phyloP scores from a whole-genome alignment of 768 basidiomycete species.

The Lactarius hatsudake region DNA sequence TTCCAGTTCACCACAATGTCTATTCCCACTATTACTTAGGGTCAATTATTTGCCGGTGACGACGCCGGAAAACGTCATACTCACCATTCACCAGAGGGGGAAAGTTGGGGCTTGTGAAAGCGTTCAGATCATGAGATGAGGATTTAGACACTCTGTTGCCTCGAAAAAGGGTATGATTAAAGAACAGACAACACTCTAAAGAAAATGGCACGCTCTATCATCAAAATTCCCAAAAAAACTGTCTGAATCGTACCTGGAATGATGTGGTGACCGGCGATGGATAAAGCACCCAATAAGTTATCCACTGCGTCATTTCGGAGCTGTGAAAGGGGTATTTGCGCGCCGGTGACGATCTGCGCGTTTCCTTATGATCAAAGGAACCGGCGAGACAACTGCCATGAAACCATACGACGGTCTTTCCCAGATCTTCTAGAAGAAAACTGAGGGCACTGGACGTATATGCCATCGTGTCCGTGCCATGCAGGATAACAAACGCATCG shows the following conservation, averaged over 20 bases:
- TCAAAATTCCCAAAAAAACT: conserved; percentile 3
- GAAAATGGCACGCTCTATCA: background rate
- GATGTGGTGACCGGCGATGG: conserved; percentile 86
- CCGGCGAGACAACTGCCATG: background rate
- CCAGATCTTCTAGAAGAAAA: conserved; percentile 89
- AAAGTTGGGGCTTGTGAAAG: conserved; percentile 85
- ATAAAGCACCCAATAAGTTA: conserved; percentile 85
- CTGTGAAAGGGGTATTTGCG: conserved; percentile 90
- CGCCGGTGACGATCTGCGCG: conserved; percentile 79
- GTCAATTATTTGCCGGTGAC: background rate
- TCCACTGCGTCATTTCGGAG: conserved; percentile 93
- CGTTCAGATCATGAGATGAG: conserved; percentile 79
- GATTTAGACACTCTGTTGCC: conserved; percentile 82
- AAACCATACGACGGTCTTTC: conserved; percentile 75
- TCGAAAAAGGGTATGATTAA: conserved; percentile 84
- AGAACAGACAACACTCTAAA: conserved; percentile 83
- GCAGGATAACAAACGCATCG: conserved; percentile 88
- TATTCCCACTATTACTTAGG: conserved; percentile 63
- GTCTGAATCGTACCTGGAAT: conserved; percentile 65
- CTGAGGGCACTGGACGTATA: conserved; percentile 87
- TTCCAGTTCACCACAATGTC: conserved; percentile 90
- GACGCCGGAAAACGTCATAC: conserved; percentile 17
- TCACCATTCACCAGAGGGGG: conserved; percentile 75
- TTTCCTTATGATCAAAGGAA: background rate
- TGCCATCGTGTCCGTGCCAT: conserved; percentile 91